Conservation (phyloP, 2,329 filamentous ascomycete genomes). For the Pseudomassariella vexata region DNA sequence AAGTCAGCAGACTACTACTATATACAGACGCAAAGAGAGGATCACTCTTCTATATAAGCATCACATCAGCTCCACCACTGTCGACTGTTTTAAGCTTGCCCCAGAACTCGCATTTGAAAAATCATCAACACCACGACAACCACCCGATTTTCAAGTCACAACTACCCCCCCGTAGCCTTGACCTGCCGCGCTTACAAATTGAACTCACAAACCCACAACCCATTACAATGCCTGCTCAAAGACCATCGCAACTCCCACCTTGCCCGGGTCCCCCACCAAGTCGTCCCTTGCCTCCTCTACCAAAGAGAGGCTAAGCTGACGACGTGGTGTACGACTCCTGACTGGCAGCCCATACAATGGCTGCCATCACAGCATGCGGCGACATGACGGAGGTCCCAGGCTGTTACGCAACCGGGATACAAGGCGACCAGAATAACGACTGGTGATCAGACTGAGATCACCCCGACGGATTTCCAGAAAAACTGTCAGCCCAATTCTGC, state of each 20-base stretch:
- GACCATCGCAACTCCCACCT: constrained; percentile 60
- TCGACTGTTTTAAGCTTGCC: too few species aligned
- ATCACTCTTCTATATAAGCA: constrained; percentile 16
- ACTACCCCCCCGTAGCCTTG: background rate
- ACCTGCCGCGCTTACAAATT: background rate
- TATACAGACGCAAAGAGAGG: constrained; percentile 11
- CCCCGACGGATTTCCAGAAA: too few species aligned
- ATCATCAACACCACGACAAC: too few species aligned
- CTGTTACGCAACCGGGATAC: too few species aligned
- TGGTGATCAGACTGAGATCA: too few species aligned
- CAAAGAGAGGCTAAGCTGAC: constrained; percentile 47
- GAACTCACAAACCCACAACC: background rate
- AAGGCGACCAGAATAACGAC: too few species aligned
- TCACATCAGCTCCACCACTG: constrained; percentile 12
- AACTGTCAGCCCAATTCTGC: too few species aligned
- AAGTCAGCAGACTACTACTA: constrained; percentile 8
- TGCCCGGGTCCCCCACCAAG: constrained; percentile 60
- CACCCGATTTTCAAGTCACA: too few species aligned
- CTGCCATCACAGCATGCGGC: constrained; percentile 6
- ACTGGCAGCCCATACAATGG: constrained; percentile 1
- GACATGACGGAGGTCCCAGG: background rate
- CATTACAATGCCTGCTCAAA: constrained; percentile 44
- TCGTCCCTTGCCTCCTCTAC: constrained; percentile 59
- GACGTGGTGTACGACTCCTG: too few species aligned
- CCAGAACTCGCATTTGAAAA: too few species aligned